Evolutionary conservation across 352 stramenopile species (phyloP).

Genomic region (Phytophthora tentaculata): DNA sequence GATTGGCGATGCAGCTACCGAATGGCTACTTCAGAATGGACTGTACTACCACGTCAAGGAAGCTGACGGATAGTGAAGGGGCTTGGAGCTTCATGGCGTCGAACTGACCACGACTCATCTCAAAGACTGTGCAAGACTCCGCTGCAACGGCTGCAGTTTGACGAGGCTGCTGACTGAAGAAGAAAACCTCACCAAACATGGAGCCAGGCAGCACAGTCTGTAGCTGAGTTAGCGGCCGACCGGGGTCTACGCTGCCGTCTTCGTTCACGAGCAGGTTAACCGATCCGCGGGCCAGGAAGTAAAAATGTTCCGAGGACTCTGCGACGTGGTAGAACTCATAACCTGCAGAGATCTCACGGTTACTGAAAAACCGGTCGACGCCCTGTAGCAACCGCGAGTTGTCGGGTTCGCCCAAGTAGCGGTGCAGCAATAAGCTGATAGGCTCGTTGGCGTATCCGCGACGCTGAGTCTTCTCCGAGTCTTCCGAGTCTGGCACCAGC

Average conservation of each 20-base stretch:
- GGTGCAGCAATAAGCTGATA: slow-evolving; percentile 67
- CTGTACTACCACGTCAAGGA: slow-evolving; percentile 79
- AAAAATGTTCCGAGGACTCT: slow-evolving; percentile 61
- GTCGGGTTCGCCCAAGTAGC: slow-evolving; percentile 76
- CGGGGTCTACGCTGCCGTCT: slow-evolving; percentile 50
- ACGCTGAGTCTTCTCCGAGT: slow-evolving; percentile 16
- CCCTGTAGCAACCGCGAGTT: slow-evolving; percentile 60
- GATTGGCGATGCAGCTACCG: slow-evolving; percentile 17
- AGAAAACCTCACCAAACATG: slow-evolving; percentile 86
- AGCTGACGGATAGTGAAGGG: slow-evolving; percentile 64
- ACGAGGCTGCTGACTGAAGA: slow-evolving; percentile 68
- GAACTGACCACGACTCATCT: slow-evolving; percentile 64
- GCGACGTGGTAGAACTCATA: slow-evolving; percentile 73
- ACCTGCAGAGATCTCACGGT: slow-evolving; percentile 44
- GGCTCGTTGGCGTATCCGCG: slow-evolving; percentile 43
- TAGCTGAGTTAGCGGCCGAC: slow-evolving; percentile 51
- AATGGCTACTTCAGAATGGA: slow-evolving; percentile 50
- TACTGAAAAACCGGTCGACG: slow-evolving; percentile 64
- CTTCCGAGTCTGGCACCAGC: slow-evolving; percentile 34
- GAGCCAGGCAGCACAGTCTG: slow-evolving; percentile 68
- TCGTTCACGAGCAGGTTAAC: slow-evolving; percentile 77
- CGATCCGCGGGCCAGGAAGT: slow-evolving; percentile 70
- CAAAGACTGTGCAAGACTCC: slow-evolving; percentile 60
- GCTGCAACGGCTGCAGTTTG: slow-evolving; percentile 51
- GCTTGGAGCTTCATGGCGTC: slow-evolving; percentile 58